Conservation (phyloP, 164 flowering plant species). For the Liquidambar formosana region DNA sequence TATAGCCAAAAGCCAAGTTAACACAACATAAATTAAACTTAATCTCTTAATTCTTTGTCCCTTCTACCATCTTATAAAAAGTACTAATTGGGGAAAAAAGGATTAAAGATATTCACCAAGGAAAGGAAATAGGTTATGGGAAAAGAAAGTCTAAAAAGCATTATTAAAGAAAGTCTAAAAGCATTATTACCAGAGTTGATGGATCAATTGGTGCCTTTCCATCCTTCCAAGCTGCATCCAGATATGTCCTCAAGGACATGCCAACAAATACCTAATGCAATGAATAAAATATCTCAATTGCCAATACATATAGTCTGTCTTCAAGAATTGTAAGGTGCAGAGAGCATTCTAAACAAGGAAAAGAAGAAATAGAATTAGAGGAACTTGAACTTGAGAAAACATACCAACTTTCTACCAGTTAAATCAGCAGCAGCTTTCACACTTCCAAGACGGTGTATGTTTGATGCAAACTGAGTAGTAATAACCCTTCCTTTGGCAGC, state of each 20-base stretch:
- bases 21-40: too few species aligned
- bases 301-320: slow-evolving; percentile 1
- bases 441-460: slow-evolving; percentile 97
- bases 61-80: too few species aligned
- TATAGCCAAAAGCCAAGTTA: too few species aligned
- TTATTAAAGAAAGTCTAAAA: slow-evolving; percentile 36
- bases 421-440: slow-evolving; percentile 97
- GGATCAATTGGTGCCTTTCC: slow-evolving; percentile 98
- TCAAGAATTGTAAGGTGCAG: slow-evolving; percentile 6
- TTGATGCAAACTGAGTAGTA: slow-evolving; percentile 98
- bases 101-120: too few species aligned
- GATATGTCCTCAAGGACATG: slow-evolving; percentile 93
- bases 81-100: too few species aligned
- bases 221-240: slow-evolving; percentile 99
- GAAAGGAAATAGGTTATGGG: too few species aligned
- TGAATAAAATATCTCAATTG: not conserved
- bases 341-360: not conserved
- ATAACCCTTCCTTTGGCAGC: slow-evolving; percentile 90
- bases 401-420: slow-evolving; percentile 93
- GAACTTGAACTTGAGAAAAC: slow-evolving; percentile 12
- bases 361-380: not conserved
- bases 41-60: too few species aligned
- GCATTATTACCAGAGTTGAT: slow-evolving; percentile 72
- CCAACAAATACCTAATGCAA: slow-evolving; percentile 88
- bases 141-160: not conserved